phyloP scores from a whole-genome alignment of 2,329 filamentous ascomycete species.

The Ascochyta viciae-villosae region DNA sequence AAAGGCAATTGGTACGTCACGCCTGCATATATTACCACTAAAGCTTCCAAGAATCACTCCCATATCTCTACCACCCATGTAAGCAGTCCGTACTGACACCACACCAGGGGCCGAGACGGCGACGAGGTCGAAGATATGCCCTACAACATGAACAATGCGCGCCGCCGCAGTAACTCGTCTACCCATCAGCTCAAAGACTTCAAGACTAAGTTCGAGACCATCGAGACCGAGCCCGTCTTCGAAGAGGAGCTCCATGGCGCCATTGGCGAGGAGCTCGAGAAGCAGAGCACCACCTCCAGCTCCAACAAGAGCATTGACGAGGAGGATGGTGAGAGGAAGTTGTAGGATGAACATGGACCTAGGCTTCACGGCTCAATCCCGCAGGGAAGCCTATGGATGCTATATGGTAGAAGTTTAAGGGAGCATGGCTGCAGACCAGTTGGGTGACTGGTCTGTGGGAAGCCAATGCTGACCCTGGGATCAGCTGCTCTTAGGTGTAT shows the following conservation, averaged over 20 bases:
- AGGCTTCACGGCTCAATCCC: constrained; percentile 16
- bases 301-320: constrained; percentile 66
- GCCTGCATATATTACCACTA: neutral
- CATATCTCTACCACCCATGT: neutral
- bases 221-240: constrained; percentile 89
- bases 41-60: neutral
- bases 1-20: constrained; percentile 87
- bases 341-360: constrained; percentile 36
- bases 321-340: constrained; percentile 58
- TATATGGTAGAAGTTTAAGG: constrained; percentile 5
- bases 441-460: constrained; percentile 32
- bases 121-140: constrained; percentile 84
- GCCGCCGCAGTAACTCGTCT: constrained; percentile 92
- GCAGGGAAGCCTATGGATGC: constrained; percentile 14
- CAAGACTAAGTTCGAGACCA: constrained; percentile 95
- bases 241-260: constrained; percentile 84
- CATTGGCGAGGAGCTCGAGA: constrained; percentile 62
- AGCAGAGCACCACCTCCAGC: constrained; percentile 60
- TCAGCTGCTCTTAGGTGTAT: constrained; percentile 22
- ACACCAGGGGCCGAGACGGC: constrained; percentile 76
- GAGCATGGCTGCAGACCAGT: constrained; percentile 28
- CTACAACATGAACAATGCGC: constrained; percentile 84
- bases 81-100: constrained; percentile 23
- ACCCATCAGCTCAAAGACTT: constrained; percentile 75
- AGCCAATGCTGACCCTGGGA: constrained; percentile 17